Evolutionary conservation across 2,329 filamentous ascomycete species (phyloP).

Genomic region (Lasiodiplodia sp.): DNA sequence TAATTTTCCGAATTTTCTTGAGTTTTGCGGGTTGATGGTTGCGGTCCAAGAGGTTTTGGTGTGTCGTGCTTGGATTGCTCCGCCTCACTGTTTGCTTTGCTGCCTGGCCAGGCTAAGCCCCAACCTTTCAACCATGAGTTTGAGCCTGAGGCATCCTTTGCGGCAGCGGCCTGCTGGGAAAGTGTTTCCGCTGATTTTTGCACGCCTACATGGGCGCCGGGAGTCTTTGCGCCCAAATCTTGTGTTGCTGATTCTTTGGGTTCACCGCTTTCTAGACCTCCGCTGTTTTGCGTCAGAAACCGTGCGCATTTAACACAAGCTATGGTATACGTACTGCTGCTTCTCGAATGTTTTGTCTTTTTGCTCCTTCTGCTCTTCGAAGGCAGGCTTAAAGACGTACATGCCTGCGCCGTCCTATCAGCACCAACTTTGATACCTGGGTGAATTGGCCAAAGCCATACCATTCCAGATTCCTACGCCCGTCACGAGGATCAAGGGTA

Average conservation of each 20-base stretch:
- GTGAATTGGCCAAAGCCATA: background rate
- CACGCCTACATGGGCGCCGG: background rate
- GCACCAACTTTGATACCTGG: background rate
- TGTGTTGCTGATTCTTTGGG: background rate
- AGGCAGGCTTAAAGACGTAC: conserved; percentile 42
- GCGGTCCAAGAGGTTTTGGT: background rate
- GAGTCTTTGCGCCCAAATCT: background rate
- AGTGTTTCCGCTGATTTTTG: background rate
- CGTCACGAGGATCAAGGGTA: conserved; percentile 43
- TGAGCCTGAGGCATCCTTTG: conserved; percentile 14
- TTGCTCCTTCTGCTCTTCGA: conserved; percentile 43
- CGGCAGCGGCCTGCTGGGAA: background rate
- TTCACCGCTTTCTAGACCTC: background rate
- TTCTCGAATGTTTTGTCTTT: conserved; percentile 28
- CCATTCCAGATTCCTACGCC: conserved; percentile 41
- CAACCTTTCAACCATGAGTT: conserved; percentile 15
- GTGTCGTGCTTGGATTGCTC: conserved; percentile 4
- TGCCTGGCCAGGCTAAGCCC: conserved; percentile 27
- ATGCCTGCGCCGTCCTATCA: conserved; percentile 32
- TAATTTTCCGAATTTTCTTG: background rate
- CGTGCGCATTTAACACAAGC: background rate
- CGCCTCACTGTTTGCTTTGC: conserved; percentile 19
- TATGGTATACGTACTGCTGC: background rate
- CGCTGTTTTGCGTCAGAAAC: background rate
- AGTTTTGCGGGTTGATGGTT: background rate